Conservation (phyloP, 805 yeast genomes). For the Wickerhamomyces chambardii region DNA sequence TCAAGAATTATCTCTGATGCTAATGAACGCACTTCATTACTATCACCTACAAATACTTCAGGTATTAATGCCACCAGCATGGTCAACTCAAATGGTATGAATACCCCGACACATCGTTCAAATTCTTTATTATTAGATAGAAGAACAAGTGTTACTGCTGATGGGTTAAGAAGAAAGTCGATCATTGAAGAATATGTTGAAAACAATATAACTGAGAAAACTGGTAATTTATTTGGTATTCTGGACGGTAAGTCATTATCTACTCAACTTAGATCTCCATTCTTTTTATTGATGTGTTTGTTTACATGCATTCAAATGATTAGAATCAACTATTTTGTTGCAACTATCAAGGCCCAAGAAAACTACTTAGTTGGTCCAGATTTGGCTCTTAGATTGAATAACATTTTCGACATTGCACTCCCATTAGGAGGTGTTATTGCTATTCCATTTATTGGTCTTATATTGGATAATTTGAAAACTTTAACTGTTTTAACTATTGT, state of each 20-base stretch:
- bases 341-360: conserved; percentile 81
- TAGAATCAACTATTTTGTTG: conserved; percentile 87
- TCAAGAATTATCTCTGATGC: conserved; percentile 37
- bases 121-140: conserved; percentile 5
- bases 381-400: conserved; percentile 49
- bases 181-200: conserved; percentile 63
- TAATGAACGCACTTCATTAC: conserved; percentile 23
- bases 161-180: conserved; percentile 35
- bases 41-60: conserved; percentile 5
- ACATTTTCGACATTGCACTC: conserved; percentile 75
- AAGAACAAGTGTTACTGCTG: conserved; percentile 11
- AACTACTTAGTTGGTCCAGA: conserved; percentile 49
- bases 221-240: conserved; percentile 64
- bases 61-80: not conserved
- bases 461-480: conserved; percentile 68
- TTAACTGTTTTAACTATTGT: conserved; percentile 45
- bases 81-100: too few species aligned
- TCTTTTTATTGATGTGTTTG: conserved; percentile 72
- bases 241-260: conserved; percentile 53
- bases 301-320: conserved; percentile 88
- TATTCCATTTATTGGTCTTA: conserved; percentile 77
- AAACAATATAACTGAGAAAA: conserved; percentile 34
- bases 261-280: conserved; percentile 43
- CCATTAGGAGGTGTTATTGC: conserved; percentile 86
- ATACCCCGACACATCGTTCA: too few species aligned